These are phyloP conservation scores for Amaranthus tricolor DNA, from an alignment of 179 eudicot genomes.

Conservation along the genomic window DNA sequence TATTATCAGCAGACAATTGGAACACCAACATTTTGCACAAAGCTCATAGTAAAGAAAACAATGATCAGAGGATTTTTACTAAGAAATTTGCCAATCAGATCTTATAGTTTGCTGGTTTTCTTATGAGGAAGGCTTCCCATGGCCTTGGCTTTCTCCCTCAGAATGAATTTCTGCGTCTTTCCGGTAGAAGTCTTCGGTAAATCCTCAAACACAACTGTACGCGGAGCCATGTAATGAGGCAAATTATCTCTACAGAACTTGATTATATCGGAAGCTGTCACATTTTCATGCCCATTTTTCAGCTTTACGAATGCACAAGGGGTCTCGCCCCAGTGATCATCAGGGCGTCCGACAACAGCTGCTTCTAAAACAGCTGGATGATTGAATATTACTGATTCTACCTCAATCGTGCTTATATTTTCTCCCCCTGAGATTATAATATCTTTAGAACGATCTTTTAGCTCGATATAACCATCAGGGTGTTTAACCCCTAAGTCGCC, in stretches of 20 bases:
- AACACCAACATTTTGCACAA: not conserved
- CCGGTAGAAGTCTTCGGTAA: slow-evolving; percentile 84
- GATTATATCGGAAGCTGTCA: slow-evolving; percentile 47
- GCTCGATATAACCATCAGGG: slow-evolving; percentile 64
- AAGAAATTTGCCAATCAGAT: not conserved
- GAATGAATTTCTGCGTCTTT: slow-evolving; percentile 72
- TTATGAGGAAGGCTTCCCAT: slow-evolving; percentile 58
- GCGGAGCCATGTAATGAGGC: slow-evolving; percentile 86
- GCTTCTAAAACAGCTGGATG: slow-evolving; percentile 77
- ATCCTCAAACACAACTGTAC: slow-evolving; percentile 64
- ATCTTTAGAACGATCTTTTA: slow-evolving; percentile 75
- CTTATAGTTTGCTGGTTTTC: slow-evolving; percentile 49
- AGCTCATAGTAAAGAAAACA: not conserved
- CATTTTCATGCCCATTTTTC: slow-evolving; percentile 45
- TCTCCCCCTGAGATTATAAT: slow-evolving; percentile 85
- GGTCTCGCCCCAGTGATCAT: slow-evolving; percentile 79
- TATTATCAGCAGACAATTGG: not conserved
- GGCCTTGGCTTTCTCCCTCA: slow-evolving; percentile 65
- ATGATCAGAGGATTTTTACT: not conserved
- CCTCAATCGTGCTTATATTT: slow-evolving; percentile 81
- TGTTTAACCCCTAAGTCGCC: slow-evolving; percentile 81
- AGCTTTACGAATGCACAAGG: slow-evolving; percentile 81
- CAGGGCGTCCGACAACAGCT: slow-evolving; percentile 81
- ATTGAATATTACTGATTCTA: slow-evolving; percentile 60
- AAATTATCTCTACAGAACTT: slow-evolving; percentile 51